phyloP scores from a whole-genome alignment of 306 rosid genomes.

The Begonia masoniana region DNA sequence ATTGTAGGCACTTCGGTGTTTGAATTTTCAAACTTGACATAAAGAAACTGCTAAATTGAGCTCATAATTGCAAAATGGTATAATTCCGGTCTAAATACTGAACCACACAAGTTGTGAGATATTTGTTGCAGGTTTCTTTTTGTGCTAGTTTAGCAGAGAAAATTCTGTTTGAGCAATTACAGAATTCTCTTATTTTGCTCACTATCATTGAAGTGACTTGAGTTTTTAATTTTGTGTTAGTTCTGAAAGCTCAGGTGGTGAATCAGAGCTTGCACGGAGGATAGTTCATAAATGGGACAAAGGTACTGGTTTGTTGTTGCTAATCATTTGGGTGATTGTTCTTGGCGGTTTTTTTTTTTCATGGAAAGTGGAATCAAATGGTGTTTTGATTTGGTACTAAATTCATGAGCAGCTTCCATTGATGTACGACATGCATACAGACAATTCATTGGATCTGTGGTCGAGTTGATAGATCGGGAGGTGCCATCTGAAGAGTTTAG shows the following conservation, averaged over 20 bases:
- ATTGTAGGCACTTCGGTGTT: too few relatives aligned
- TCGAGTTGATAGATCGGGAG: slow-evolving; percentile 72
- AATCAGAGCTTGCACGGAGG: slow-evolving; percentile 38
- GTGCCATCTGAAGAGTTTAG: slow-evolving; percentile 77
- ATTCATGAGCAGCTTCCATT: slow-evolving; percentile 26
- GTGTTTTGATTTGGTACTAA: slow-evolving; percentile 1
- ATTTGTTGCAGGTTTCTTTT: not conserved
- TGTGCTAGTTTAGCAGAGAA: too few relatives aligned
- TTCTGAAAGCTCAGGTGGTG: slow-evolving; percentile 23
- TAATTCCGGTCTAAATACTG: not conserved
- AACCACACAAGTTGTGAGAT: not conserved
- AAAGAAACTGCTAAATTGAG: too few relatives aligned
- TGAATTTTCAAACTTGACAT: too few relatives aligned
- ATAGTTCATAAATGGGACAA: slow-evolving; percentile 38
- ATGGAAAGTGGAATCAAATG: not conserved
- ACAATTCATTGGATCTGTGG: slow-evolving; percentile 68
- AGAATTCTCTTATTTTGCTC: not conserved
- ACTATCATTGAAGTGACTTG: not conserved
- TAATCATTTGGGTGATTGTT: not conserved
- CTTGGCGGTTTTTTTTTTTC: not conserved
- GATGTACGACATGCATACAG: slow-evolving; percentile 40
- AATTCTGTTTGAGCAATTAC: too few relatives aligned
- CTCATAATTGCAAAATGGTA: too few relatives aligned
- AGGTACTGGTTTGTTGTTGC: slow-evolving; percentile 16
- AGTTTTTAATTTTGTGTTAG: slow-evolving; percentile 9